Conservation (phyloP, 768 basidiomycete species). For the Auricularia cornea region DNA sequence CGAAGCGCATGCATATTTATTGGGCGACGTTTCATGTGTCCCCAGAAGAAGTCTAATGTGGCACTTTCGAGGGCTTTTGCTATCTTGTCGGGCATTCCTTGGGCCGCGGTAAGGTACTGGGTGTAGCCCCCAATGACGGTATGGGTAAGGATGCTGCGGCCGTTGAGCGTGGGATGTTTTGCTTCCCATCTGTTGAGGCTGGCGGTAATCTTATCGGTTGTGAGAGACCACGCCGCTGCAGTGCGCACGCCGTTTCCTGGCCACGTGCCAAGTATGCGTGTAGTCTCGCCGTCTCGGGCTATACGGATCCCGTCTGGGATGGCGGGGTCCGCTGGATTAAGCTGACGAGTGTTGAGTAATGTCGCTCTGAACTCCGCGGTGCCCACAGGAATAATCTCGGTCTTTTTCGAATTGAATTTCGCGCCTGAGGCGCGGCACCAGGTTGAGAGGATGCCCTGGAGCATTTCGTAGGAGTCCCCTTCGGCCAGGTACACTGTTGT, state of each 20-base stretch:
- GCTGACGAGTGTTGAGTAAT: conserved; percentile 1
- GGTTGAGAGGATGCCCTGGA: conserved; percentile 9
- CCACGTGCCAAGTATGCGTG: conserved; percentile 25
- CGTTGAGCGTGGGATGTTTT: conserved; percentile 24
- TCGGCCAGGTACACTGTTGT: conserved; percentile 14
- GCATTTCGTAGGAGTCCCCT: conserved; percentile 12
- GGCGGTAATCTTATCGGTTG: conserved; percentile 19
- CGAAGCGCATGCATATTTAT: not conserved
- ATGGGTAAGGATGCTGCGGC: conserved; percentile 16
- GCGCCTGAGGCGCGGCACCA: conserved; percentile 21
- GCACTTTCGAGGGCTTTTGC: conserved; percentile 14
- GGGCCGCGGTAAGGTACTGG: conserved; percentile 26
- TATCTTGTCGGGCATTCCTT: conserved; percentile 28
- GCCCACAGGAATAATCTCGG: conserved; percentile 17
- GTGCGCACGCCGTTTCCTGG: conserved; percentile 22
- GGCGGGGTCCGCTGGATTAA: not conserved
- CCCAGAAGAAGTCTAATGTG: conserved; percentile 24
- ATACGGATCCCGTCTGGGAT: conserved; percentile 4
- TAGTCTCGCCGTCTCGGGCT: conserved; percentile 9
- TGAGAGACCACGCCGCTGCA: conserved; percentile 18
- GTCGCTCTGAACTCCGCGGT: conserved; percentile 1
- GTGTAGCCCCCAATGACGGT: conserved; percentile 25
- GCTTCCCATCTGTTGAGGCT: conserved; percentile 17
- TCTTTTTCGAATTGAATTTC: conserved; percentile 18
- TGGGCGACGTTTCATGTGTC: not conserved